phyloP scores from a whole-genome alignment of 2,329 filamentous ascomycete species.

The Magnaporthales sp. region DNA sequence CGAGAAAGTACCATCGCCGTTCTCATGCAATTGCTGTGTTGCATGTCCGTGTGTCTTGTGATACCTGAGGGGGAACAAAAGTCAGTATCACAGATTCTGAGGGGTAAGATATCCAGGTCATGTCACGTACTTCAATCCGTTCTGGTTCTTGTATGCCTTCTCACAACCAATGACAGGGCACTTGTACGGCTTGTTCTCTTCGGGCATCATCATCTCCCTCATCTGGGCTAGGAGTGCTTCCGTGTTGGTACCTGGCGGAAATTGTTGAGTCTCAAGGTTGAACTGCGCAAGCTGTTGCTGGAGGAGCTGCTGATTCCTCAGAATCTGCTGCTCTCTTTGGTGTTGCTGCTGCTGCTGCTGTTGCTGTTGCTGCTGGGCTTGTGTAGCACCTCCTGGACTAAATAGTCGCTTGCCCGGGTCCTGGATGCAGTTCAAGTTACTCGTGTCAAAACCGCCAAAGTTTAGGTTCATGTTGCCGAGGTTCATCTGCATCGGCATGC shows the following conservation, averaged over 20 bases:
- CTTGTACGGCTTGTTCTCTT: conserved; percentile 95
- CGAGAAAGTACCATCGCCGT: conserved; percentile 92
- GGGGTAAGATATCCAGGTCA: neutral
- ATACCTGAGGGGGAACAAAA: conserved; percentile 34
- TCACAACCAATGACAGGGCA: conserved; percentile 98
- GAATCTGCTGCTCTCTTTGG: conserved; percentile 47
- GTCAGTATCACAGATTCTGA: neutral
- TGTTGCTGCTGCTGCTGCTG: conserved; percentile 55
- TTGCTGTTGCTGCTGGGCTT: conserved; percentile 52
- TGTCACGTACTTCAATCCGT: conserved; percentile 76
- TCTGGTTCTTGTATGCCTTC: conserved; percentile 99
- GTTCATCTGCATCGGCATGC: conserved; percentile 48
- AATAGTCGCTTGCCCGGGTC: conserved; percentile 92
- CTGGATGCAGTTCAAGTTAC: conserved; percentile 59
- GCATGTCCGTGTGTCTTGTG: conserved; percentile 84
- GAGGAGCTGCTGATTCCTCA: conserved; percentile 52
- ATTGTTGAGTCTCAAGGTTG: conserved; percentile 66
- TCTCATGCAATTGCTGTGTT: conserved; percentile 93
- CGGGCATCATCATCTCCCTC: conserved; percentile 56
- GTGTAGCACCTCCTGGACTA: conserved; percentile 65
- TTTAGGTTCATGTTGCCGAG: conserved; percentile 54
- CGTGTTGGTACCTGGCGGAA: conserved; percentile 67
- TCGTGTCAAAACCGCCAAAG: conserved; percentile 44
- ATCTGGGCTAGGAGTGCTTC: conserved; percentile 47
- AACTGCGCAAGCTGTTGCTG: conserved; percentile 63